These are phyloP conservation scores for Lipomyces spencermartinsiae DNA, from an alignment of 805 yeast species.

Conservation along the genomic window DNA sequence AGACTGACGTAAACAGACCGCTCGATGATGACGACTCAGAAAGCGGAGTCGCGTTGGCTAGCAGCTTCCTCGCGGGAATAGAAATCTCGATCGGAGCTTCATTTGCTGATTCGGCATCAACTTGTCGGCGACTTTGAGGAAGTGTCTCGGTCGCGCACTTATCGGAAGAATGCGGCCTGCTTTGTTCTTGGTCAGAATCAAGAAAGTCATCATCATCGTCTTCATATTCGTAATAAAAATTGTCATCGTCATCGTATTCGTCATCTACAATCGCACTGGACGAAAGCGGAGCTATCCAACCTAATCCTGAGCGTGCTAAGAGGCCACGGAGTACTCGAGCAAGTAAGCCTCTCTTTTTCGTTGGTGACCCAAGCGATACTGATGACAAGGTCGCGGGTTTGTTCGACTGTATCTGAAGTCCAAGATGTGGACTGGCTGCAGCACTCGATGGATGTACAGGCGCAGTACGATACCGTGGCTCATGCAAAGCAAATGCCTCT, in stretches of 20 bases:
- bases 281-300: constrained; percentile 19
- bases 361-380: not conserved
- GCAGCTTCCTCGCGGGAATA: not conserved
- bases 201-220: constrained; percentile 22
- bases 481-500: constrained; percentile 28
- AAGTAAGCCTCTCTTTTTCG: not conserved
- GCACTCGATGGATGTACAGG: not conserved
- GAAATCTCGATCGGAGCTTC: constrained; percentile 8
- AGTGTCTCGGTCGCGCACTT: not conserved
- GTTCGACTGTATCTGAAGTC: not conserved
- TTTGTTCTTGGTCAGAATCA: not conserved
- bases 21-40: not conserved
- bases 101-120: not conserved
- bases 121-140: not conserved
- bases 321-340: constrained; percentile 11
- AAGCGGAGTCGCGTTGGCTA: not conserved
- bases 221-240: constrained; percentile 18
- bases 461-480: not conserved
- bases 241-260: constrained; percentile 23
- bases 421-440: not conserved
- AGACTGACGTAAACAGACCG: not conserved
- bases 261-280: constrained; percentile 3
- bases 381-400: not conserved
- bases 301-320: constrained; percentile 22
- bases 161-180: not conserved